Base-by-base conservation (phyloP, 176 grass and related monocot species). In the Triticum aestivum region DNA sequence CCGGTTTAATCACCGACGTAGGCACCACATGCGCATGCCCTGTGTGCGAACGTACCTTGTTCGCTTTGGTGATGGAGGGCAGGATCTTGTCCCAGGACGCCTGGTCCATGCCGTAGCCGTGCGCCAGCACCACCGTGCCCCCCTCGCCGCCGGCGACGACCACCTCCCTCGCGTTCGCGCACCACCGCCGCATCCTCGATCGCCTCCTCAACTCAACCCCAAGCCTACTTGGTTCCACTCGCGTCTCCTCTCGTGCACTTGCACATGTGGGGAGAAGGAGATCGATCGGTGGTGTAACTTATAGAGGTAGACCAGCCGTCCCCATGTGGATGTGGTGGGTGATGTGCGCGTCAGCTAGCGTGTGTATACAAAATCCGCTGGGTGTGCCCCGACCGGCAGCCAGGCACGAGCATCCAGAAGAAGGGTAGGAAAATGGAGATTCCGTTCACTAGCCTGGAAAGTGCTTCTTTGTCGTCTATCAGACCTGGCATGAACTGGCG, bases 71-170 rank as follows among this genome's bases (percentile, higher is more conserved):
- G 58, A 98, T 82, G 5, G 65, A 70, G 13, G 93, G 78, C 11
- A 98, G 6, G 21, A 98, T 65, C 34, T 79, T 83, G 81, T 91
- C 84, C 96, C 96, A 95, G 12, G 88, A 56, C 8, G 73, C 45
- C 80, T 98, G 96, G 86, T 34, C 77, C 49, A 73, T 58, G 34
- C 96, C 96, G 67, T 90, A 98, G 59, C 96, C 96, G 32, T 98
- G 96, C 8, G 96, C 79, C 17, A 94, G 89, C 76, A 95, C 91
- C 75, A 94, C 39, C 29, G 86, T 92, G 3, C 12, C 20, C 4
- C 81, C 37, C 8, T 82, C 54, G 49, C 91, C 92, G 6, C 72
- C 20, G 63, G 89, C 89, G 21, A 85, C 18, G 21, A 88, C 93
- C 10, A 85, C 64, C 59, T 89, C 89, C 75, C 78, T 83, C 15